Conservation (phyloP, 2,329 filamentous ascomycete species). For the Apiospora pterosperma region DNA sequence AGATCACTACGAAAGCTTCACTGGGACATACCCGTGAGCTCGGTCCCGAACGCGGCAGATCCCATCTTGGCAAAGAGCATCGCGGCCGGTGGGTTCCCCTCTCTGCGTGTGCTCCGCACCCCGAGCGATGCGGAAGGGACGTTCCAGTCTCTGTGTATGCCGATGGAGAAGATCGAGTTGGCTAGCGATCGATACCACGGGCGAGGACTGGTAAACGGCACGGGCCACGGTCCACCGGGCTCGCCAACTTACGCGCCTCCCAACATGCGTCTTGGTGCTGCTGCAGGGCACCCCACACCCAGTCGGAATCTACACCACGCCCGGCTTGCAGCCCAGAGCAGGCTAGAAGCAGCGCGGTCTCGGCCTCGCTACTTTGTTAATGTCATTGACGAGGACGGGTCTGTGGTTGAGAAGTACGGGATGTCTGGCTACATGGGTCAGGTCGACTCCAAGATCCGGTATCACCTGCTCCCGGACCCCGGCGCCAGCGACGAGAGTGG, state of each 20-base stretch:
- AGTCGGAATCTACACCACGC: constrained; percentile 40
- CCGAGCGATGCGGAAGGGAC: constrained; percentile 68
- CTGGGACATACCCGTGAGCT: constrained; percentile 59
- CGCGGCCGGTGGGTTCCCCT: constrained; percentile 57
- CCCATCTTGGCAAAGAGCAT: constrained; percentile 64
- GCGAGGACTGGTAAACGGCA: constrained; percentile 26
- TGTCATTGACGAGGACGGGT: constrained; percentile 50
- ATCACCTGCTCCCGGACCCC: constrained; percentile 55
- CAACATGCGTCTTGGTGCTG: constrained; percentile 29
- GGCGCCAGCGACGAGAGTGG: constrained; percentile 55
- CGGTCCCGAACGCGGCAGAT: constrained; percentile 48
- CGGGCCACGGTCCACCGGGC: constrained; percentile 27
- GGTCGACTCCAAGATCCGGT: constrained; percentile 55
- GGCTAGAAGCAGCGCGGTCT: constrained; percentile 56
- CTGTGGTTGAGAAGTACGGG: constrained; percentile 47
- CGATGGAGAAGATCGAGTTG: constrained; percentile 51
- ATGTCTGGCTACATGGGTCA: constrained; percentile 62
- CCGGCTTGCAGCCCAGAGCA: constrained; percentile 61
- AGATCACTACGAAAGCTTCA: constrained; percentile 51
- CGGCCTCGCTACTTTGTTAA: constrained; percentile 56
- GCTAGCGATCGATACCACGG: constrained; percentile 45
- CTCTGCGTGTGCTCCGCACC: constrained; percentile 55
- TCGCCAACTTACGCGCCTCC: constrained; percentile 11
- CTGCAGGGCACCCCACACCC: neutral
- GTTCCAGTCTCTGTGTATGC: constrained; percentile 67